A percentile compares a stretch with the other conserved stretches of the same genome.
Conservation (phyloP, 176 grass and related monocot species). For the Calamus simplicifolius region DNA sequence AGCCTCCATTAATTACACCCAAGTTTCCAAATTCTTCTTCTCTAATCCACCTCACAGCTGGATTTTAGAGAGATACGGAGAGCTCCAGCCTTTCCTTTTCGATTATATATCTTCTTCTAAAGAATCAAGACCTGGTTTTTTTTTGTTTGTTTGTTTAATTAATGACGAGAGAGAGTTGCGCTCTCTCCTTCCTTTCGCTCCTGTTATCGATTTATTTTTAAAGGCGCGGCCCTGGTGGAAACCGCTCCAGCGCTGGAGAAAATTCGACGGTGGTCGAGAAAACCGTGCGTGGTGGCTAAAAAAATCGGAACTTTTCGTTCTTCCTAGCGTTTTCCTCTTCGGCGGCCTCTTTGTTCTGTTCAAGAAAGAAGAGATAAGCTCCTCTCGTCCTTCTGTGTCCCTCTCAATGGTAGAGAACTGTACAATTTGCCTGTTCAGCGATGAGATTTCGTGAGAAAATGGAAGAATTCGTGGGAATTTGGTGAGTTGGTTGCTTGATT, state of each 20-base stretch:
- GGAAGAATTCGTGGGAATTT: constrained; percentile 17
- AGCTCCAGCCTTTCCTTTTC: too few species aligned
- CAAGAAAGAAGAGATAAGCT: not conserved
- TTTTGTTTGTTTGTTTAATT: too few species aligned
- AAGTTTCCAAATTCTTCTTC: not conserved
- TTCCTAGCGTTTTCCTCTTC: not conserved
- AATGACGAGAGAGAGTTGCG: too few species aligned
- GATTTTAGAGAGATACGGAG: not conserved
- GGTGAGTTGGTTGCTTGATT: constrained; percentile 10
- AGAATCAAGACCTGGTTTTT: too few species aligned
- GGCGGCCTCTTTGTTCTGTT: constrained; percentile 1
- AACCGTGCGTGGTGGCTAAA: not conserved
- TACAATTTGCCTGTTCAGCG: constrained; percentile 6
- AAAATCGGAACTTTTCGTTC: constrained; percentile 1
- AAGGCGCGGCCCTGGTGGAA: not conserved
- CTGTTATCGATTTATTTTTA: not conserved
- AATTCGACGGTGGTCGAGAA: constrained; percentile 1
- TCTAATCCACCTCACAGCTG: not conserved
- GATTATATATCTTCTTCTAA: too few species aligned
- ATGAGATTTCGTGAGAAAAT: constrained; percentile 14
- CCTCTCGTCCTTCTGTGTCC: not conserved
- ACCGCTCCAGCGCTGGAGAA: not conserved
- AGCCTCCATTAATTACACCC: constrained; percentile 1
- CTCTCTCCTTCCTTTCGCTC: too few species aligned
- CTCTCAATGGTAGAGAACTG: not conserved